These are phyloP conservation scores for Platanus orientalis DNA, from an alignment of 164 flowering plant species.

Conservation along the genomic window DNA sequence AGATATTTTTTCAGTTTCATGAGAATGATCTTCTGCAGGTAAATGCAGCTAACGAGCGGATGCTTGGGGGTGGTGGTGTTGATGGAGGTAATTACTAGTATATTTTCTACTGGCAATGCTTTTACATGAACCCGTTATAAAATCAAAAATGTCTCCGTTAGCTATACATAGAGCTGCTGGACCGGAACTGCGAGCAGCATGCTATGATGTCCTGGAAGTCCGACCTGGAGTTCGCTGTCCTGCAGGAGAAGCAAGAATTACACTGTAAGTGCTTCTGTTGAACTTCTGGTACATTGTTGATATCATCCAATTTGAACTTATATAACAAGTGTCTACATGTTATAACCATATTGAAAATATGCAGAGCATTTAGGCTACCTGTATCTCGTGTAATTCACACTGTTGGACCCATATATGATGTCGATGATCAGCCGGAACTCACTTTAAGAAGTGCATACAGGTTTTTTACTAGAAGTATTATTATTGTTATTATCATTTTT, in stretches of 20 bases:
- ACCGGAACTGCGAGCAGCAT: constrained; percentile 70
- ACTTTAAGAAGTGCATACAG: constrained; percentile 69
- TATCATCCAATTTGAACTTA: not conserved
- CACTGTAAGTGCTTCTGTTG: constrained; percentile 47
- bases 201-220: constrained; percentile 72
- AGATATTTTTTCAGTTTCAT: no score
- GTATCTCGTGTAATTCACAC: constrained; percentile 89
- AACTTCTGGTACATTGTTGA: not conserved
- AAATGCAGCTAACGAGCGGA: constrained; percentile 86
- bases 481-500: not conserved
- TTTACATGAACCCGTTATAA: not conserved
- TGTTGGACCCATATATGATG: constrained; percentile 84
- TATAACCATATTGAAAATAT: constrained; percentile 11
- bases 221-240: constrained; percentile 89
- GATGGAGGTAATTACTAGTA: constrained; percentile 74
- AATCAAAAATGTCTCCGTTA: constrained; percentile 23
- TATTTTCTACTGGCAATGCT: not conserved
- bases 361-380: constrained; percentile 84
- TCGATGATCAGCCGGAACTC: constrained; percentile 50
- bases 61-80: constrained; percentile 99
- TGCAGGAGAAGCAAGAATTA: constrained; percentile 93
- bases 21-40: constrained; percentile 41
- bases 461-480: constrained; percentile 21
- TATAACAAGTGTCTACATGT: not conserved
- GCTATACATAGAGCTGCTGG: constrained; percentile 99